phyloP scores from a whole-genome alignment of 2,329 filamentous ascomycete species.

The Cryoendolithus antarcticus region DNA sequence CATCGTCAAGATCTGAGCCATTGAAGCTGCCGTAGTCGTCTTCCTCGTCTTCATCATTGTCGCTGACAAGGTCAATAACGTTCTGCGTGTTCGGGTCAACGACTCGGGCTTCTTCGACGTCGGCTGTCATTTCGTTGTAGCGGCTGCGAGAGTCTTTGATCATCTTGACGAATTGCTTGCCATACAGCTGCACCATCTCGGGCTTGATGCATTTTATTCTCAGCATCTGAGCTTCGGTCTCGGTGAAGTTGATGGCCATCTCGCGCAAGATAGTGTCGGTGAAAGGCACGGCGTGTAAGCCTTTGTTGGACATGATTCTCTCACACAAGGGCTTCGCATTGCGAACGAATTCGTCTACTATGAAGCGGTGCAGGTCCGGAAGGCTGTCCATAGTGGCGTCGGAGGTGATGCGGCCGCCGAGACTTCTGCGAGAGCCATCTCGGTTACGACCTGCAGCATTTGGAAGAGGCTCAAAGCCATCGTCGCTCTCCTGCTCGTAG shows the following conservation, averaged over 20 bases:
- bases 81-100: slow-evolving; percentile 39
- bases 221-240: slow-evolving; percentile 48
- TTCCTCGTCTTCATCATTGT: slow-evolving; percentile 26
- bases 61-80: slow-evolving; percentile 36
- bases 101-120: slow-evolving; percentile 27
- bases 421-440: slow-evolving; percentile 26
- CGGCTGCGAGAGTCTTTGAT: slow-evolving; percentile 31
- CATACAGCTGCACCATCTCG: slow-evolving; percentile 51
- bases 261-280: slow-evolving; percentile 56
- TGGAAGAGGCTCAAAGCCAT: slow-evolving; percentile 33
- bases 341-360: slow-evolving; percentile 52
- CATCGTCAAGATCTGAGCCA: slow-evolving; percentile 28
- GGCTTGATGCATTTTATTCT: slow-evolving; percentile 50
- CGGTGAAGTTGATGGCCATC: slow-evolving; percentile 61
- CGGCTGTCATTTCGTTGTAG: slow-evolving; percentile 28
- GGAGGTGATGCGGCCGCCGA: slow-evolving; percentile 47
- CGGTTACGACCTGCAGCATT: slow-evolving; percentile 6
- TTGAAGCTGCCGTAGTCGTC: slow-evolving; percentile 35
- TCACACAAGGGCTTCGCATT: slow-evolving; percentile 52
- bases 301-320: slow-evolving; percentile 46
- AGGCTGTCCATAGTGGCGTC: slow-evolving; percentile 44
- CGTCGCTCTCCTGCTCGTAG: slow-evolving; percentile 19
- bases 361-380: slow-evolving; percentile 46
- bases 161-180: slow-evolving; percentile 47
- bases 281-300: slow-evolving; percentile 49